These are phyloP conservation scores for Ascocoryne sarcoides DNA, from an alignment of 2,329 filamentous ascomycete genomes.

Conservation along the genomic window DNA sequence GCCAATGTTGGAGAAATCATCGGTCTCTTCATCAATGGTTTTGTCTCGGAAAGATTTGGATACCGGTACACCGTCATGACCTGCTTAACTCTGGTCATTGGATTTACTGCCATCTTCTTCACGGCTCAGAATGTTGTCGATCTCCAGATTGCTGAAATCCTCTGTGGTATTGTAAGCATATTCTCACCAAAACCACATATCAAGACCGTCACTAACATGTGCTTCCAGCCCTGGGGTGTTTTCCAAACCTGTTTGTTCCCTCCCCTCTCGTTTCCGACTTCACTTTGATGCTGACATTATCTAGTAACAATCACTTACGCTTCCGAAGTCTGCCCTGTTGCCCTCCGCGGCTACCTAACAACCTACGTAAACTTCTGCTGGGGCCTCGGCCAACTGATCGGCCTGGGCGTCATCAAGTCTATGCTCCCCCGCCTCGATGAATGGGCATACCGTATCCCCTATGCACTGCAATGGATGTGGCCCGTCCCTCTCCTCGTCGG, in stretches of 20 bases:
- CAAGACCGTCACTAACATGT: neutral
- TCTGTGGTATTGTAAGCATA: constrained; percentile 33
- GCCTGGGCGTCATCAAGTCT: constrained; percentile 40
- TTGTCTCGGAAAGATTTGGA: constrained; percentile 41
- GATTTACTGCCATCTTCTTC: constrained; percentile 42
- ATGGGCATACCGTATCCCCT: constrained; percentile 40
- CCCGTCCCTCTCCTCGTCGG: constrained; percentile 39
- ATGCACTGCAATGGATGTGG: constrained; percentile 45
- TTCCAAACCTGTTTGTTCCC: constrained; percentile 39
- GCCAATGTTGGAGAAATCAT: constrained; percentile 34
- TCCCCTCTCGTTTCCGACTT: too few species aligned
- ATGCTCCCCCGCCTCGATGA: constrained; percentile 37
- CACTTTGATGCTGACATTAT: too few species aligned
- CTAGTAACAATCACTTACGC: constrained; percentile 29
- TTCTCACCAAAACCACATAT: too few species aligned
- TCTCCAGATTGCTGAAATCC: constrained; percentile 40
- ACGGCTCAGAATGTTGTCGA: constrained; percentile 38
- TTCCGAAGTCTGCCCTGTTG: constrained; percentile 48
- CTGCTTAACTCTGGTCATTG: constrained; percentile 36
- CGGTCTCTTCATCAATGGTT: constrained; percentile 41
- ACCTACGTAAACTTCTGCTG: constrained; percentile 50
- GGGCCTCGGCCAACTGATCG: constrained; percentile 42
- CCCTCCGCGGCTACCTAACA: constrained; percentile 44
- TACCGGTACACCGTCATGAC: constrained; percentile 42
- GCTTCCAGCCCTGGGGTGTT: constrained; percentile 33